These are phyloP conservation scores for Acanthamoeba culbertsoni DNA, from an alignment of 208 protist genomes.

Conservation along the genomic window DNA sequence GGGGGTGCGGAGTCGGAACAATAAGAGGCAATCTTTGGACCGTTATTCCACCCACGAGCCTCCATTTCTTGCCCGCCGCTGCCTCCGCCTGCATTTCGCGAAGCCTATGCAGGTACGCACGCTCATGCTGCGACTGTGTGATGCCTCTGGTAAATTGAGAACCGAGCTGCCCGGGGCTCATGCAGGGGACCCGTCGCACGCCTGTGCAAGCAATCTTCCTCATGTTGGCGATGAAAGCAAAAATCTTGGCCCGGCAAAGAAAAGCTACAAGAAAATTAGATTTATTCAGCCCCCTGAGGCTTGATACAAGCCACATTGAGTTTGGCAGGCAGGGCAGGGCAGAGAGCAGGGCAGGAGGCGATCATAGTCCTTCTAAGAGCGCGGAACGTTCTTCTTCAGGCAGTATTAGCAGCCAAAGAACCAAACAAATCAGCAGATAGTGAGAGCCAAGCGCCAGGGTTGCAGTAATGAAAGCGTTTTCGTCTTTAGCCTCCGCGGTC, in stretches of 20 bases:
- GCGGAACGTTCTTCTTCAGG: neutral
- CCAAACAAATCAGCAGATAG: neutral
- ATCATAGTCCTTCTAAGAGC: neutral
- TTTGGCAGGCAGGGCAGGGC: neutral
- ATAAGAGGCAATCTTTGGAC: conserved; percentile 30
- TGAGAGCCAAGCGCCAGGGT: neutral
- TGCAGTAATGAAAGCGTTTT: neutral
- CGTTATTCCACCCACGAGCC: neutral
- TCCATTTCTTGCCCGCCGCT: neutral
- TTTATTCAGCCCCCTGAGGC: neutral
- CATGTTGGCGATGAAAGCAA: too few relatives aligned
- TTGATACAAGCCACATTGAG: too few relatives aligned
- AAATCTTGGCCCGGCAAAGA: too few relatives aligned
- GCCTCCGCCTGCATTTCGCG: conserved; percentile 25
- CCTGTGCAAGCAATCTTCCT: neutral
- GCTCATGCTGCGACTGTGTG: neutral
- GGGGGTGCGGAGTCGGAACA: neutral
- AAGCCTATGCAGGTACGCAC: neutral
- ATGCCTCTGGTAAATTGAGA: neutral
- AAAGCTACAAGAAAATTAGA: neutral
- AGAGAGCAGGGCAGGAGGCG: neutral
- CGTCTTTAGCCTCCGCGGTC: neutral
- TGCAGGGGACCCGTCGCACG: neutral
- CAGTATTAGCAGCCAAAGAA: neutral
- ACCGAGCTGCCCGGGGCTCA: neutral